Percentiles rank a stretch among this genome's conserved stretches.
Evolutionary conservation across 2,329 filamentous ascomycete genomes (phyloP).

Genomic region (Gaeumannomyces tritici): DNA sequence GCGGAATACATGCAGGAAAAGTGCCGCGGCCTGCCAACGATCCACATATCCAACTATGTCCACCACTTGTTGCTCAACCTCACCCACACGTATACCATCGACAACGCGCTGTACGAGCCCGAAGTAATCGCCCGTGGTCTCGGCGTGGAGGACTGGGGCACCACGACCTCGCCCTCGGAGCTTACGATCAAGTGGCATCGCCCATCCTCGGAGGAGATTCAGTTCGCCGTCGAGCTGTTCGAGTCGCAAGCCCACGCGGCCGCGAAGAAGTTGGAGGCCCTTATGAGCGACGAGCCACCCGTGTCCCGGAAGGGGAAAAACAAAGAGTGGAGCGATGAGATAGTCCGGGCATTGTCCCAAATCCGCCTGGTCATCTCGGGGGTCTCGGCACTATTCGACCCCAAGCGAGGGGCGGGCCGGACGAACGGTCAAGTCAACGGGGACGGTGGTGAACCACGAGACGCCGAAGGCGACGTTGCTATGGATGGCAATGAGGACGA

Average conservation of each 20-base stretch:
- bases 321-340: conserved; percentile 98
- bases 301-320: conserved; percentile 90
- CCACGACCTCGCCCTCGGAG: conserved; percentile 60
- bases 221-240: conserved; percentile 85
- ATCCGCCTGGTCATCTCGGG: conserved; percentile 84
- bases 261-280: conserved; percentile 60
- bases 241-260: conserved; percentile 73
- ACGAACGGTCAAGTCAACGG: conserved; percentile 33
- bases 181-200: conserved; percentile 88
- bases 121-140: conserved; percentile 61
- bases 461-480: conserved; percentile 34
- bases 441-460: conserved; percentile 9
- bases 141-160: conserved; percentile 75
- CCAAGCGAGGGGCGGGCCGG: conserved; percentile 46
- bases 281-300: conserved; percentile 73
- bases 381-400: conserved; percentile 81
- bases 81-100: conserved; percentile 87
- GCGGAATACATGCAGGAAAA: conserved; percentile 94
- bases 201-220: conserved; percentile 67
- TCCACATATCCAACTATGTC: conserved; percentile 95
- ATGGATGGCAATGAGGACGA: conserved; percentile 42
- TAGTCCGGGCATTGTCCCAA: conserved; percentile 80
- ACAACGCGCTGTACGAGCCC: conserved; percentile 82
- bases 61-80: conserved; percentile 92
- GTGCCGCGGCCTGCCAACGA: conserved; percentile 85